Percentiles rank a stretch among this genome's conserved stretches.
phyloP scores from a whole-genome alignment of 2,329 filamentous ascomycete species.

The Ceratocystis albifundus region DNA sequence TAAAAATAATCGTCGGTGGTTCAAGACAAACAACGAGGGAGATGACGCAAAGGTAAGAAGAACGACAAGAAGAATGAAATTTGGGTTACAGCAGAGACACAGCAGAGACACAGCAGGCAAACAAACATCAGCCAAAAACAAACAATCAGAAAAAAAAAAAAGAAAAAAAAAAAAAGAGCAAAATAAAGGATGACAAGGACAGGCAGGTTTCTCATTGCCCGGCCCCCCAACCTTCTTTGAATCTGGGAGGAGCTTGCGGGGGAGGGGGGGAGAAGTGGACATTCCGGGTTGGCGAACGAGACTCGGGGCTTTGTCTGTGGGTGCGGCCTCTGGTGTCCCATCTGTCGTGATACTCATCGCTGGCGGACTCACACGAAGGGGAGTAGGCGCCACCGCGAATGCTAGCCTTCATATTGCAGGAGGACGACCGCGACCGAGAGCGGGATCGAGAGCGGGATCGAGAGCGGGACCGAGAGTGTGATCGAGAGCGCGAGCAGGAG shows the following conservation, averaged over 20 bases:
- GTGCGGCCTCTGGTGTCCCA: too few relatives aligned
- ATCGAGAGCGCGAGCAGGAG: neutral
- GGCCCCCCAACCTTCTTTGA: neutral
- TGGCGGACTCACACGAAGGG: too few relatives aligned
- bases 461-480: neutral
- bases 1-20: too few relatives aligned
- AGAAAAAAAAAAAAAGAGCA: too few relatives aligned
- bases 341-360: too few relatives aligned
- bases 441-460: neutral
- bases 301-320: too few relatives aligned
- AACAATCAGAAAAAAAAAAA: too few relatives aligned
- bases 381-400: too few relatives aligned
- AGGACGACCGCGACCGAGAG: neutral
- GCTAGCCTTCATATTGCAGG: neutral
- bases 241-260: neutral
- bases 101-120: conserved; percentile 5
- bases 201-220: neutral
- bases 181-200: neutral
- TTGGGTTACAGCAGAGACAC: neutral
- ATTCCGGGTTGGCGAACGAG: too few relatives aligned
- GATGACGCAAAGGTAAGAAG: conserved; percentile 4
- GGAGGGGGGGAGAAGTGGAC: too few relatives aligned
- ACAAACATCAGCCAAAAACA: conserved; percentile 4
- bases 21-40: neutral
- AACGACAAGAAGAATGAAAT: neutral